Conservation (phyloP, 495 filamentous ascomycete genomes). For the Hypoxylon intermedium region DNA sequence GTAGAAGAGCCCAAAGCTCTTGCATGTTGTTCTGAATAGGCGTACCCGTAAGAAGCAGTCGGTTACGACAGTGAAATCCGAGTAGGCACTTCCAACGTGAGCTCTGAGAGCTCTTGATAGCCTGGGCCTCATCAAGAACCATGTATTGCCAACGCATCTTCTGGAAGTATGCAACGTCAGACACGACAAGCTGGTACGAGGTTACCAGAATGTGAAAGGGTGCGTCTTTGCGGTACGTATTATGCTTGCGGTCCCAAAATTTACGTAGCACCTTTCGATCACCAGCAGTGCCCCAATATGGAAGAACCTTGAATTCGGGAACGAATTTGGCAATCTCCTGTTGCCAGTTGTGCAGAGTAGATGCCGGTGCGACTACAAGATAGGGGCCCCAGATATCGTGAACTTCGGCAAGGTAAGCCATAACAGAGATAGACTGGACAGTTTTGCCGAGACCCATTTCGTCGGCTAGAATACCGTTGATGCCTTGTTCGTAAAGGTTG, state of each 20-base stretch:
- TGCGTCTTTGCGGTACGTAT: slow-evolving; percentile 90
- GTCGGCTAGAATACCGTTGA: slow-evolving; percentile 98
- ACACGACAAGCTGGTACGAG: slow-evolving; percentile 95
- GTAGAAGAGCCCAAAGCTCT: slow-evolving; percentile 94
- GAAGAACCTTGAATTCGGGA: slow-evolving; percentile 89
- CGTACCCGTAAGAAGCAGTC: slow-evolving; percentile 91
- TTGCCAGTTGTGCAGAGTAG: slow-evolving; percentile 98
- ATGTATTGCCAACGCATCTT: slow-evolving; percentile 99
- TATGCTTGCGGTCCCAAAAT: slow-evolving; percentile 98
- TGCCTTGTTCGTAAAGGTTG: slow-evolving; percentile 98
- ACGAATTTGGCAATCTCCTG: slow-evolving; percentile 97
- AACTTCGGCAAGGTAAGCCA: slow-evolving; percentile 96
- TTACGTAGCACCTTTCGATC: slow-evolving; percentile 96
- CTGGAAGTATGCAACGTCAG: slow-evolving; percentile 95
- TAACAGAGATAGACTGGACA: slow-evolving; percentile 97
- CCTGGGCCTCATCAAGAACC: slow-evolving; percentile 98
- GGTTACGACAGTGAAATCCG: slow-evolving; percentile 94
- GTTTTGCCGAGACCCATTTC: slow-evolving; percentile 99
- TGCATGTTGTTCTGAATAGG: slow-evolving; percentile 99
- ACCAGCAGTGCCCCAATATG: slow-evolving; percentile 94
- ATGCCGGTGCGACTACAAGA: slow-evolving; percentile 94
- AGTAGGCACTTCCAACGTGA: slow-evolving; percentile 96
- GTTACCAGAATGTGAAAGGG: slow-evolving; percentile 96
- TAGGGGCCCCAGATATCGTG: slow-evolving; percentile 99
- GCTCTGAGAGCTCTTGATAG: slow-evolving; percentile 97